phyloP scores from a whole-genome alignment of 257 asterid species.

The Solanum rostratum region DNA sequence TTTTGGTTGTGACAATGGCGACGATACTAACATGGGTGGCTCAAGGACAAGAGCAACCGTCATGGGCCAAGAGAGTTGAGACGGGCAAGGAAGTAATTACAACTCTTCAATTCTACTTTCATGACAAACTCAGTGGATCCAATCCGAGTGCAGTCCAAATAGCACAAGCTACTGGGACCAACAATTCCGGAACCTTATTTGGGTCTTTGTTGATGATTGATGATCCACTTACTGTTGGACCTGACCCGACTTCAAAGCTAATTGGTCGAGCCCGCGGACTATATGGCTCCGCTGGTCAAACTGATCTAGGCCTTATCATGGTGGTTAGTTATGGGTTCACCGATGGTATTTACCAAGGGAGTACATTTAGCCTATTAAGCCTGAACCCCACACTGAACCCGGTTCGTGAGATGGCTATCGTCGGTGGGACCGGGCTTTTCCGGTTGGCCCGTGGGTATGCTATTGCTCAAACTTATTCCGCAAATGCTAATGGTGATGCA shows the following conservation, averaged over 20 bases:
- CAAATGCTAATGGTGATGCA: constrained; percentile 21
- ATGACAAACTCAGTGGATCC: constrained; percentile 51
- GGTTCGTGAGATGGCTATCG: constrained; percentile 70
- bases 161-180: constrained; percentile 26
- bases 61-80: constrained; percentile 43
- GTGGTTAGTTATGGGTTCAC: constrained; percentile 41
- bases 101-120: constrained; percentile 66
- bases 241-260: constrained; percentile 32
- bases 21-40: neutral
- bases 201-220: constrained; percentile 54
- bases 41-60: constrained; percentile 11
- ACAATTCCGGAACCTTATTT: constrained; percentile 23
- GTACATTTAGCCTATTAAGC: constrained; percentile 66
- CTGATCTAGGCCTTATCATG: constrained; percentile 55
- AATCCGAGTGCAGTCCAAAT: constrained; percentile 43
- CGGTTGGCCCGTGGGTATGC: constrained; percentile 72
- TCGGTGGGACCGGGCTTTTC: constrained; percentile 80
- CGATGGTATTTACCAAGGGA: constrained; percentile 55
- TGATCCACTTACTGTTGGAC: constrained; percentile 57
- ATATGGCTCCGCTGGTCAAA: constrained; percentile 56
- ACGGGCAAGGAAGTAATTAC: constrained; percentile 41
- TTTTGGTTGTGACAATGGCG: neutral
- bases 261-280: constrained; percentile 79
- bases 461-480: constrained; percentile 35
- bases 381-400: constrained; percentile 26